These are phyloP conservation scores for Nyctanthes arbortristis DNA, from an alignment of 257 asterid genomes.

Conservation along the genomic window DNA sequence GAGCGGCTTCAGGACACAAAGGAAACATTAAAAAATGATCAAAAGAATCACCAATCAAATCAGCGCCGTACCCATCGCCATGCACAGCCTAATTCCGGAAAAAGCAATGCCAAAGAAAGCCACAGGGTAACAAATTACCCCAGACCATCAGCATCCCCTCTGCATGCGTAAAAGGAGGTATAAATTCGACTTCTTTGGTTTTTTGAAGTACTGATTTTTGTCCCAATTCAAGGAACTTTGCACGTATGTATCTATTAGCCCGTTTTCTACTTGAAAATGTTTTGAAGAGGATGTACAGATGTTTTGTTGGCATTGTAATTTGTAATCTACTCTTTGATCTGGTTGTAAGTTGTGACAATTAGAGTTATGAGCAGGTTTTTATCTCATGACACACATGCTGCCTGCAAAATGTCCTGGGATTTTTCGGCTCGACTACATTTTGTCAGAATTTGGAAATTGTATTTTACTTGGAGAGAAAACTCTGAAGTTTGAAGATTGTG, in stretches of 20 bases:
- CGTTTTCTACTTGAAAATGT: too few species aligned
- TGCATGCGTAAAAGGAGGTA: constrained; percentile 10
- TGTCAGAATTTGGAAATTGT: constrained; percentile 18
- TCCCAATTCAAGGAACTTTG: too few species aligned
- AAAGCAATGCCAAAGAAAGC: constrained; percentile 28
- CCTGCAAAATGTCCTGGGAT: constrained; percentile 21
- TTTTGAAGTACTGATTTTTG: neutral
- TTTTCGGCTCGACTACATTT: constrained; percentile 23
- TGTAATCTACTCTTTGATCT: neutral
- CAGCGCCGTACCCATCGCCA: constrained; percentile 25
- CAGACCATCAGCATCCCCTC: constrained; percentile 43
- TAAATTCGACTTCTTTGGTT: neutral
- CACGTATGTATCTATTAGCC: too few species aligned
- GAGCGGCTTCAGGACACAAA: constrained; percentile 59
- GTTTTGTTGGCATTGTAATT: neutral
- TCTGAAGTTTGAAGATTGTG: too few species aligned
- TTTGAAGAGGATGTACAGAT: constrained; percentile 29
- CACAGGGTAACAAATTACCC: constrained; percentile 31
- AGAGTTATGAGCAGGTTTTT: constrained; percentile 17
- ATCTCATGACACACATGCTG: constrained; percentile 1
- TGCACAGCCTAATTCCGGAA: constrained; percentile 26
- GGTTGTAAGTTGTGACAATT: constrained; percentile 8
- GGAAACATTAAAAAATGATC: constrained; percentile 29
- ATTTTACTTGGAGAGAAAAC: neutral
- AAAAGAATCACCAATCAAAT: constrained; percentile 31